Base-by-base conservation (phyloP, 129 eudicot species). In the Ambrosia trifida region DNA sequence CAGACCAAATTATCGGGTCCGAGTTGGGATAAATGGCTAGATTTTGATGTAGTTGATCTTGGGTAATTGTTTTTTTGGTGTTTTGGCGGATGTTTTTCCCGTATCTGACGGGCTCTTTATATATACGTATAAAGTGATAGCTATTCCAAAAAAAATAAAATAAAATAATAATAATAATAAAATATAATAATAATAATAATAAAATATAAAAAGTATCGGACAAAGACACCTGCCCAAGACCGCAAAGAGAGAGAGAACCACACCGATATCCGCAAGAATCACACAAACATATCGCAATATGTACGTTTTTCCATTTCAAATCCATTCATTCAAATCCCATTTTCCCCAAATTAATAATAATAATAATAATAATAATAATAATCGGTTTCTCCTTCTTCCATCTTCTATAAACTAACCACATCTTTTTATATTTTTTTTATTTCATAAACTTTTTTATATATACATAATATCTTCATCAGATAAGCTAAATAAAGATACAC, bases 241-340 rank as follows among this genome's bases (percentile, higher is more conserved):
- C 66, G 19, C 69, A 66, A 52, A 47, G 11, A 70, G 46, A 77
- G 54, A 77, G n/a, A 69, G 41, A 69, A 41, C 32, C 41, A 54
- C 78, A 44, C 73, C 72, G 78, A 79, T 73, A 73, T 70, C 83
- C 83, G 83, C 79, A 66, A 67, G 69, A 79, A 79, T 57, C 72
- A 72, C 78, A 46, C 65, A 67, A 66, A 54, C 49, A 43, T 38
- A 57, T 14, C 46, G 53, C 44, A 71, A 58, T 65, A 20, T 44
- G 54, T 74, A 61, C 59, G 47, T 60, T 16, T 73, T 51, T 46
- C 13, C 11, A 30, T 59, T 13, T 59, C 43, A 30, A 58, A 58
- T 30, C n/a, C 35, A 6, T 51, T 69, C 2, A 14, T 61, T 72
- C 47, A 19, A 40, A 70, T 70, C 40, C 54, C 68, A 56, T 58